phyloP scores from a whole-genome alignment of 202 grass and related monocot genomes.

The Bolboschoenoplectus hybrid region DNA sequence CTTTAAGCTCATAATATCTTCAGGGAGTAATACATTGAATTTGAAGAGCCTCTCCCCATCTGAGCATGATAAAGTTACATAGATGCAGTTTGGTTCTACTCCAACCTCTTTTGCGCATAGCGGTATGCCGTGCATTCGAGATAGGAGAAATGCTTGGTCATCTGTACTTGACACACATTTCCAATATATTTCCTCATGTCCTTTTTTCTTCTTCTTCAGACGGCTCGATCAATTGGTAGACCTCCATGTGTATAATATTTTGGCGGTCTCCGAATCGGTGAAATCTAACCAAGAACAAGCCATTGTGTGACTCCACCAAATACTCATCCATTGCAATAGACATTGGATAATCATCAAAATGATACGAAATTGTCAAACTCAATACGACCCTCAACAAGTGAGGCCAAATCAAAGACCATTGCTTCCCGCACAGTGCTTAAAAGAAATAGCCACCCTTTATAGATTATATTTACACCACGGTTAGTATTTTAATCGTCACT shows the following conservation, averaged over 20 bases:
- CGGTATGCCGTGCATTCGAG: neutral
- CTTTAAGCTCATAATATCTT: neutral
- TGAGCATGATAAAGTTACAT: neutral
- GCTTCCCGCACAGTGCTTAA: too few relatives aligned
- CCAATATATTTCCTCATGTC: neutral
- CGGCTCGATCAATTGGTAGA: neutral
- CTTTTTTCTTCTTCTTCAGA: neutral
- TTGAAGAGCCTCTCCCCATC: constrained; percentile 22
- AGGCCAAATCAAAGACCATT: neutral
- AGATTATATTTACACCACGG: neutral
- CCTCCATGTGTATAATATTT: neutral
- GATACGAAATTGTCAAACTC: neutral
- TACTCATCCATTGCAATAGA: neutral
- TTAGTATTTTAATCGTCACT: too few relatives aligned
- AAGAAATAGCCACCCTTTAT: constrained; percentile 4
- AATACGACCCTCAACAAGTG: neutral
- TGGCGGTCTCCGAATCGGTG: neutral
- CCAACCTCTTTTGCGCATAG: neutral
- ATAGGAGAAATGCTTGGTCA: neutral
- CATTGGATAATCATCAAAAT: neutral
- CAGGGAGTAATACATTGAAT: neutral
- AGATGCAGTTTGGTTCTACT: neutral
- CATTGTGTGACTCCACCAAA: neutral
- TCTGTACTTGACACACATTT: neutral
- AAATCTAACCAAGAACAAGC: neutral